These are phyloP conservation scores for Nemania diffusa DNA, from an alignment of 2,329 filamentous ascomycete genomes.

Conservation along the genomic window DNA sequence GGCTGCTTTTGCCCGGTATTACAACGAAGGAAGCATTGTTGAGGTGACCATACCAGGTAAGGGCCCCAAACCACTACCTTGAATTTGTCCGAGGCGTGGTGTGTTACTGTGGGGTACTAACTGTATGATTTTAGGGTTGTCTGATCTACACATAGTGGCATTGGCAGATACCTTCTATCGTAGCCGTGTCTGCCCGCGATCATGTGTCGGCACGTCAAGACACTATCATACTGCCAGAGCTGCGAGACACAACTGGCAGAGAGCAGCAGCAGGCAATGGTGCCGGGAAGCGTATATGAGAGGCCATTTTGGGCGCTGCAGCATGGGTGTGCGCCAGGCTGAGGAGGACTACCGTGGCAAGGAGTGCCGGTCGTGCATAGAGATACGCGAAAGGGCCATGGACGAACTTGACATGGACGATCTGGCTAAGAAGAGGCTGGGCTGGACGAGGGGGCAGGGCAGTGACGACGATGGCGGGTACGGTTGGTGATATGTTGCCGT, in stretches of 20 bases:
- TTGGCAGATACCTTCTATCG: background rate
- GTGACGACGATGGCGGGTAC: constrained; percentile 21
- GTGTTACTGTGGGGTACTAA: background rate
- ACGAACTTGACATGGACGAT: constrained; percentile 32
- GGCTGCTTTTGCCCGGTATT: background rate
- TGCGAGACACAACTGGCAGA: constrained; percentile 34
- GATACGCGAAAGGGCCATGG: constrained; percentile 16
- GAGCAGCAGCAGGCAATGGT: constrained; percentile 34
- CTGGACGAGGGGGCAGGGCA: constrained; percentile 10
- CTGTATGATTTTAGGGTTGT: background rate
- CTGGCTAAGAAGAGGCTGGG: constrained; percentile 33
- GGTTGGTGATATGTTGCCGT: background rate
- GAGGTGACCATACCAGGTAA: background rate
- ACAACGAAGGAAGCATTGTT: background rate
- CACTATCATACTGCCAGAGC: constrained; percentile 31
- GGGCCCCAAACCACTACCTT: background rate
- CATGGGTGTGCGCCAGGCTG: constrained; percentile 22
- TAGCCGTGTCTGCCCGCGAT: background rate
- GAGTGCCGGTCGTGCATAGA: constrained; percentile 30
- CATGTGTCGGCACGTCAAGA: constrained; percentile 37
- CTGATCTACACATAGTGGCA: background rate
- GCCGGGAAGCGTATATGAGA: constrained; percentile 27
- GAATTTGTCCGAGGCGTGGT: background rate
- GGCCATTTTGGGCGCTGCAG: constrained; percentile 34
- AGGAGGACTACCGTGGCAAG: constrained; percentile 37